Base-by-base conservation (phyloP, 768 basidiomycete species). In the Baorangia bicolor region DNA sequence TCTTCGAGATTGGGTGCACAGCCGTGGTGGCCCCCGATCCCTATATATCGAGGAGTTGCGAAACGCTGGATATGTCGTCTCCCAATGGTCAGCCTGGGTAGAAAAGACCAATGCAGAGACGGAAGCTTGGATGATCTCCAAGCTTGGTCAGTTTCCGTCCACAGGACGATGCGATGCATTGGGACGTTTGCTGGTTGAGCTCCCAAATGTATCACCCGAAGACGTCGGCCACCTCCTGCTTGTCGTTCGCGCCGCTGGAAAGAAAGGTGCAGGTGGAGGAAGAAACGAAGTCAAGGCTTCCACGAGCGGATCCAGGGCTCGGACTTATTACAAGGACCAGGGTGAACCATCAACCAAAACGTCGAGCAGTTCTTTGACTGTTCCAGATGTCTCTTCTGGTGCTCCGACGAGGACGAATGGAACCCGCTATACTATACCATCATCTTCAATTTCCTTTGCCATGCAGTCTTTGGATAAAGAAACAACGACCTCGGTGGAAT, bases 151-250 rank as follows among this genome's bases (percentile, higher is more conserved):
- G 16, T 16, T 31, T 23, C 48, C 48, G 8, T 43, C 48, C 0
- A 55, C 34, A 10, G 54, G 54, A 43, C 48, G 42, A 27, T 55
- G 48, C 13, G 54, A 55, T 13, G 54, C 48, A 20, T 28, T 55
- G 12, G 54, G 54, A 16, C 48, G 54, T 16, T 16, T 55, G 0
- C 28, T 55, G 13, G 54, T 55, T 16, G 18, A 50, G 8, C 21
- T 55, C 12, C 54, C 48, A 16, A 14, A 37, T 18, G 27, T 55
- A 9, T 23, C 48, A 14, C 5, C 21, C 2, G 9, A 25, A 33
- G 13, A 16, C 0, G 8, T 38, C 16, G 18, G 28, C 1, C 4
- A n/a, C 16, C 9, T 51, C 35, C n/a, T 35, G 16, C 34, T 51
- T 0, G 49, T 56, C n/a, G 18, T 20, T 7, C 55, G 8, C n/a